Percentiles rank a stretch among this genome's conserved stretches.
Evolutionary conservation across 2,329 filamentous ascomycete species (phyloP).

Genomic region (Fusarium pininemorale): DNA sequence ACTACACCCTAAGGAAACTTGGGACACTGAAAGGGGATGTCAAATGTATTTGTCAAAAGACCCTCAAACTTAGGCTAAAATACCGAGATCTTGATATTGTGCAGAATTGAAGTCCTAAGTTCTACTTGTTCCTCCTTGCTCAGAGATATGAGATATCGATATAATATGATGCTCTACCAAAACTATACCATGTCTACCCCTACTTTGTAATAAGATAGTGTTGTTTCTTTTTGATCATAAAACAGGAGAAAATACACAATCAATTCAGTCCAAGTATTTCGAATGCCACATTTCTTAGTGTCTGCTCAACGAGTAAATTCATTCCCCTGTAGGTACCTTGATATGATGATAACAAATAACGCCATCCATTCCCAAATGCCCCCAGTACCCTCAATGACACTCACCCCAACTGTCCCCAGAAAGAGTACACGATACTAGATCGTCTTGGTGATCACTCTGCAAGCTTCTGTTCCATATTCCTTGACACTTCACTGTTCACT

Average conservation of each 20-base stretch:
- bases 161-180: background rate
- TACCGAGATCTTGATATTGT: background rate
- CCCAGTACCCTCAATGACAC: background rate
- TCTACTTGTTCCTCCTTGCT: too few species aligned
- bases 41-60: background rate
- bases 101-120: rapidly evolving
- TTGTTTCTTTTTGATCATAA: too few species aligned
- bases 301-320: too few species aligned
- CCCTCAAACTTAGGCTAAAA: background rate
- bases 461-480: too few species aligned
- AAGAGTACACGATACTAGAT: rapidly evolving
- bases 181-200: background rate
- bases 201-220: rapidly evolving
- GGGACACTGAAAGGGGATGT: background rate
- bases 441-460: rapidly evolving
- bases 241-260: too few species aligned
- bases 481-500: too few species aligned
- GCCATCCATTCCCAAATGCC: background rate
- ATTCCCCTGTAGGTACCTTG: background rate
- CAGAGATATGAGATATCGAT: too few species aligned
- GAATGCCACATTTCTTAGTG: background rate
- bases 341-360: too few species aligned
- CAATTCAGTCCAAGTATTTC: background rate
- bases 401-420: background rate
- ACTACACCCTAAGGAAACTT: too few species aligned